A percentile compares a stretch with the other conserved stretches of the same genome.
These are phyloP conservation scores for Pisolithus marmoratus DNA, from an alignment of 768 basidiomycete species.

Conservation along the genomic window DNA sequence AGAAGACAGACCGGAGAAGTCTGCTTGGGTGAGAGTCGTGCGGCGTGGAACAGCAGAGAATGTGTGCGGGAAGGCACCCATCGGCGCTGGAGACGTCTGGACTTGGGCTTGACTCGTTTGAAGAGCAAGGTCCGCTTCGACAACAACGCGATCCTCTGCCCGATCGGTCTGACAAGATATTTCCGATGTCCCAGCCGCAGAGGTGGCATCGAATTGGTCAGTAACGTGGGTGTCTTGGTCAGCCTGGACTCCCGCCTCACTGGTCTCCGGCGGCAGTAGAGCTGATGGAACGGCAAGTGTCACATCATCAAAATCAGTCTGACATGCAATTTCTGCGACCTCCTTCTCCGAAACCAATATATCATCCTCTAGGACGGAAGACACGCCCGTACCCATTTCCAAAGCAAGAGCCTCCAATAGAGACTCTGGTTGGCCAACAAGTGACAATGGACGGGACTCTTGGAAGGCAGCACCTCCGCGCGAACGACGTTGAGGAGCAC, in stretches of 20 bases:
- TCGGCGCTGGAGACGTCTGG: slow-evolving; percentile 32
- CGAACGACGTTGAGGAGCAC: slow-evolving; percentile 45
- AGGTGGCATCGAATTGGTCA: slow-evolving; percentile 5
- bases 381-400: slow-evolving; percentile 50
- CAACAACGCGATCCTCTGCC: slow-evolving; percentile 15
- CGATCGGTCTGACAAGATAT: slow-evolving; percentile 48
- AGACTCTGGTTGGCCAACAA: slow-evolving; percentile 68
- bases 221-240: slow-evolving; percentile 20
- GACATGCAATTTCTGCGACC: slow-evolving; percentile 58
- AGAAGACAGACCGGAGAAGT: slow-evolving; percentile 29
- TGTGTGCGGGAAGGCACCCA: slow-evolving; percentile 14
- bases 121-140: too few species aligned
- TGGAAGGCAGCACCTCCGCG: slow-evolving; percentile 68
- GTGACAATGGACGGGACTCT: slow-evolving; percentile 62
- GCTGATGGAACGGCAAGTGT: slow-evolving; percentile 25
- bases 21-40: slow-evolving; percentile 44
- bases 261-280: slow-evolving; percentile 18
- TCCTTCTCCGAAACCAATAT: slow-evolving; percentile 33
- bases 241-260: slow-evolving; percentile 39
- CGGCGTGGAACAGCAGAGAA: slow-evolving; percentile 29
- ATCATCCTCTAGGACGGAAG: slow-evolving; percentile 36
- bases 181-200: slow-evolving; percentile 22
- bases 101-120: too few species aligned
- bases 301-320: slow-evolving; percentile 48
- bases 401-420: slow-evolving; percentile 67